These are phyloP conservation scores for Fragilariopsis cylindrus DNA, from an alignment of 108 stramenopile species.

Conservation along the genomic window DNA sequence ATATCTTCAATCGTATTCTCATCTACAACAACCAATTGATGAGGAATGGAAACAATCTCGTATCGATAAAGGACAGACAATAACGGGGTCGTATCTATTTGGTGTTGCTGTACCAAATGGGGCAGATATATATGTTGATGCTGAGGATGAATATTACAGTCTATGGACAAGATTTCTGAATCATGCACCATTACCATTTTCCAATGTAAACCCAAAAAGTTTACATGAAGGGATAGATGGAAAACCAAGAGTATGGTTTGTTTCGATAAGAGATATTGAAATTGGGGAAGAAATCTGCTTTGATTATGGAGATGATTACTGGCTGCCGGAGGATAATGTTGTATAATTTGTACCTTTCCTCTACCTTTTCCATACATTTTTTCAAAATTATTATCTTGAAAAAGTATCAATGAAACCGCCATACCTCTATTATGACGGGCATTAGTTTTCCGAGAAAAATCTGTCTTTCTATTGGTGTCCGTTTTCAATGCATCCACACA, in stretches of 20 bases:
- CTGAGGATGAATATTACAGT: slow-evolving; percentile 48
- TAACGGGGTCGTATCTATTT: slow-evolving; percentile 48
- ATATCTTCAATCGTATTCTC: slow-evolving; percentile 36
- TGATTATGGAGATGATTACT: slow-evolving; percentile 87
- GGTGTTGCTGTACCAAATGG: slow-evolving; percentile 24
- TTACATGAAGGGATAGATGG: slow-evolving; percentile 34
- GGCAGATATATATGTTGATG: slow-evolving; percentile 37
- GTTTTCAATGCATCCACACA: too few species aligned
- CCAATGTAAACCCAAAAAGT: slow-evolving; percentile 42
- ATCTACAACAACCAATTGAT: slow-evolving; percentile 30
- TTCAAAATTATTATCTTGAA: too few species aligned
- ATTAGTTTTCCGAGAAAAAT: too few species aligned
- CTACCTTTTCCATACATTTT: too few species aligned
- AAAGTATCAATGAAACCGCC: too few species aligned
- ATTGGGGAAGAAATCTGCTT: slow-evolving; percentile 85
- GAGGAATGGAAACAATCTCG: slow-evolving; percentile 44
- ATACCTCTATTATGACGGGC: too few species aligned
- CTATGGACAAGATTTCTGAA: slow-evolving; percentile 55
- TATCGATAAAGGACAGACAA: slow-evolving; percentile 34
- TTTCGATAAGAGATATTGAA: slow-evolving; percentile 63
- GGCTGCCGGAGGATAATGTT: slow-evolving; percentile 26
- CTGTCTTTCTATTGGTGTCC: too few species aligned
- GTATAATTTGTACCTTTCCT: neutral
- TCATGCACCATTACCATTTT: slow-evolving; percentile 36
- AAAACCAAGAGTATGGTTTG: slow-evolving; percentile 72